phyloP scores from a whole-genome alignment of 73 alveolate species.

The Paraurostyla sp. region DNA sequence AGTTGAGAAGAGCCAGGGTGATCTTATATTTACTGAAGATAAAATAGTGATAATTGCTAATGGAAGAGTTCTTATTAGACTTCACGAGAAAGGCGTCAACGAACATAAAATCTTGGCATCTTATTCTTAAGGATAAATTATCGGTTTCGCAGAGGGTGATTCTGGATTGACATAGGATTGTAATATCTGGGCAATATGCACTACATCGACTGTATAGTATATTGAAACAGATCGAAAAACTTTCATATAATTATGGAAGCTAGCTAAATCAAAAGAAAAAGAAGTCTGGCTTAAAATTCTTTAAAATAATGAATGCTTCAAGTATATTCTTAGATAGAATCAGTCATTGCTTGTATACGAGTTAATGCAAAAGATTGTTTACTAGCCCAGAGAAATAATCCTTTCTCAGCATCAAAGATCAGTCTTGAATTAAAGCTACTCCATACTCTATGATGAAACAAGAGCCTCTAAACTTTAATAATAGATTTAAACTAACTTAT shows the following conservation, averaged over 20 bases:
- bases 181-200: conserved; percentile 12
- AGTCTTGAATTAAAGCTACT: not conserved
- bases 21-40: conserved; percentile 8
- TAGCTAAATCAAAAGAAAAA: not conserved
- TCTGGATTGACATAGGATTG: not conserved
- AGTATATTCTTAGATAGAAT: not conserved
- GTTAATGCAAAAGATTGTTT: not conserved
- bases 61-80: conserved; percentile 40
- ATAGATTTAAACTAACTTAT: not conserved
- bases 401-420: conserved; percentile 37
- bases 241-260: conserved; percentile 10
- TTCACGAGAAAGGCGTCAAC: not conserved
- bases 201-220: not conserved
- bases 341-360: not conserved
- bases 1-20: conserved; percentile 25
- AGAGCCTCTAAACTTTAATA: not conserved
- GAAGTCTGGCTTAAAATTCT: not conserved
- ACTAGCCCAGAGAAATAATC: not conserved
- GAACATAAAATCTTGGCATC: conserved; percentile 15
- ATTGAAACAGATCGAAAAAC: not conserved
- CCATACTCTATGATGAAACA: not conserved
- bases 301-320: not conserved
- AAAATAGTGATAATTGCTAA: not conserved
- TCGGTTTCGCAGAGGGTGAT: conserved; percentile 47
- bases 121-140: not conserved